Conservation (phyloP, 2,329 filamentous ascomycete species). For the Chalaropsis thielavioides region DNA sequence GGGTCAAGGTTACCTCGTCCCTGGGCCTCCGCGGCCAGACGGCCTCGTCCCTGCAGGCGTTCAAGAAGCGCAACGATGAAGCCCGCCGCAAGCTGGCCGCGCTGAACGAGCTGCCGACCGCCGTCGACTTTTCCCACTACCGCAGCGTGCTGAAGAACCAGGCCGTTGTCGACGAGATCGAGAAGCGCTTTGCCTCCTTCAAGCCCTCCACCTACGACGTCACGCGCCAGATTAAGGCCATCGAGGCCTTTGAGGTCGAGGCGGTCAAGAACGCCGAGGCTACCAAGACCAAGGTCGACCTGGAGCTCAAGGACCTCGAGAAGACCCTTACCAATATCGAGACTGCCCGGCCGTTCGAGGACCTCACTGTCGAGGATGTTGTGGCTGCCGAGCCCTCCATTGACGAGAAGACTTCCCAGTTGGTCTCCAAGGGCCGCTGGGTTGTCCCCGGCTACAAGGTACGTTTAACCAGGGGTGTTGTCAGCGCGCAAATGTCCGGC, state of each 20-base stretch:
- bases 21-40: conserved; percentile 95
- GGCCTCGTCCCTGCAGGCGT: conserved; percentile 75
- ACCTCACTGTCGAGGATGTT: conserved; percentile 95
- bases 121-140: conserved; percentile 89
- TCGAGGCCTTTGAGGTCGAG: conserved; percentile 94
- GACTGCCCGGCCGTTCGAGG: conserved; percentile 85
- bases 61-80: conserved; percentile 99
- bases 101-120: conserved; percentile 70
- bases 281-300: conserved; percentile 91
- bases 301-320: conserved; percentile 84
- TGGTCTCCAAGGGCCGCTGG: conserved; percentile 98
- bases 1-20: conserved; percentile 84
- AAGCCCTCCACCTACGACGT: conserved; percentile 91
- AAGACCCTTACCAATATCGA: conserved; percentile 97
- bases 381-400: conserved; percentile 88
- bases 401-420: conserved; percentile 86
- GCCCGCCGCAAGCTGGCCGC: conserved; percentile 82
- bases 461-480: conserved; percentile 26
- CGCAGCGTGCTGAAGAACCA: conserved; percentile 88
- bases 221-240: conserved; percentile 85
- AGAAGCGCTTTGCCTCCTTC: conserved; percentile 86
- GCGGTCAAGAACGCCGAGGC: conserved; percentile 92
- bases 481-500: neutral
- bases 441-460: conserved; percentile 98
- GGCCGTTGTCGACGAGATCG: conserved; percentile 88